Evolutionary conservation across 192 early-diverging fungal genomes (phyloP).

Genomic region (Diversispora epigaea): DNA sequence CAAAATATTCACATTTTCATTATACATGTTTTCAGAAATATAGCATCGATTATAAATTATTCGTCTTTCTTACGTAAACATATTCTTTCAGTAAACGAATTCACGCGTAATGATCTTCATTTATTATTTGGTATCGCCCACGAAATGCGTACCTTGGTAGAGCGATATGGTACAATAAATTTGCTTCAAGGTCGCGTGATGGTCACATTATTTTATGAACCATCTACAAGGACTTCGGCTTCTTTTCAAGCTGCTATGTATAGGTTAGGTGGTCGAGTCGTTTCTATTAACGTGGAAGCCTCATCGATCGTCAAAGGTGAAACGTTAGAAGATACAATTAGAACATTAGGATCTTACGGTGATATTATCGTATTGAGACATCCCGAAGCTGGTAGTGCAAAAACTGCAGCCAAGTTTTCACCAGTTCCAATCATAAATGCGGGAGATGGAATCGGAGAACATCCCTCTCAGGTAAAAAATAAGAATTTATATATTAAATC

Average conservation of each 20-base stretch:
- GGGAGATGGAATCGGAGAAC: slow-evolving; percentile 96
- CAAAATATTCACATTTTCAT: not conserved
- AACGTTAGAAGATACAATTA: slow-evolving; percentile 89
- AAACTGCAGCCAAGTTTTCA: slow-evolving; percentile 81
- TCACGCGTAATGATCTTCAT: slow-evolving; percentile 91
- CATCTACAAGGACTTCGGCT: slow-evolving; percentile 89
- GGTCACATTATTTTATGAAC: slow-evolving; percentile 95
- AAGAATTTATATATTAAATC: not conserved
- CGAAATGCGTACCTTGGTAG: slow-evolving; percentile 94
- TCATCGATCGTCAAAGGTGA: slow-evolving; percentile 97
- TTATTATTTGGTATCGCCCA: slow-evolving; percentile 92
- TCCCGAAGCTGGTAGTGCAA: slow-evolving; percentile 82
- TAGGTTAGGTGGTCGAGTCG: slow-evolving; percentile 88
- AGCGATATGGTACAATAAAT: slow-evolving; percentile 83
- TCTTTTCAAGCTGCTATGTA: slow-evolving; percentile 96
- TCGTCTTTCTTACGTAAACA: slow-evolving; percentile 94
- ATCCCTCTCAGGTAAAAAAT: slow-evolving; percentile 77
- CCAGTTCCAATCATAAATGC: slow-evolving; percentile 94
- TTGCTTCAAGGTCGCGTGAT: slow-evolving; percentile 88
- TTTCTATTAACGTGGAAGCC: slow-evolving; percentile 77
- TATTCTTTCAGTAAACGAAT: slow-evolving; percentile 88
- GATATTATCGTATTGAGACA: slow-evolving; percentile 93
- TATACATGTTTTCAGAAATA: slow-evolving; percentile 27
- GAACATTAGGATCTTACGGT: slow-evolving; percentile 89
- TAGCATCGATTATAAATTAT: slow-evolving; percentile 55